These are phyloP conservation scores for Nicotiana benthamiana DNA, from an alignment of 257 asterid genomes.

Conservation along the genomic window DNA sequence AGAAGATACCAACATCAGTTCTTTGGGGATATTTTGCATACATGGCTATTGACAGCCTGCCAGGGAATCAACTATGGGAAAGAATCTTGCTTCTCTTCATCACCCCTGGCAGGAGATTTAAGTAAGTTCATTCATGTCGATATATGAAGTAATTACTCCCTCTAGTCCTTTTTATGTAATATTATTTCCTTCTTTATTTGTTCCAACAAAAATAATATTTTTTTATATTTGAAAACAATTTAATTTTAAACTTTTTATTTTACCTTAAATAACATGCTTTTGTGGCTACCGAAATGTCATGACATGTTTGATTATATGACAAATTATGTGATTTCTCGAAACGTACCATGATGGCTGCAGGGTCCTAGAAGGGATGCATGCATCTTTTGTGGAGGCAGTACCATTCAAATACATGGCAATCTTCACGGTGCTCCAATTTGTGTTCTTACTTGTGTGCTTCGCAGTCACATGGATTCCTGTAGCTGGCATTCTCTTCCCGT, in stretches of 20 bases:
- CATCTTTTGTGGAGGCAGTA: conserved; percentile 5
- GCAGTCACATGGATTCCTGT: conserved; percentile 6
- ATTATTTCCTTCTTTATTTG: too few species aligned
- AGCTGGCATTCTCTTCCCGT: conserved; percentile 3
- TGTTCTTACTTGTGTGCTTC: not conserved
- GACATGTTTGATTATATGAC: too few species aligned
- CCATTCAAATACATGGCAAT: not conserved
- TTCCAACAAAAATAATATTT: too few species aligned
- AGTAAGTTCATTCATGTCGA: not conserved
- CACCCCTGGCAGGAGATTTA: conserved; percentile 2
- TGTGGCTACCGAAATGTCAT: too few species aligned
- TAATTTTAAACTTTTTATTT: too few species aligned
- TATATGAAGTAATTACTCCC: too few species aligned
- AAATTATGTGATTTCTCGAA: too few species aligned
- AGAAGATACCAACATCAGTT: not conserved
- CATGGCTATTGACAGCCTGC: conserved; percentile 7
- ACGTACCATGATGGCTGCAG: not conserved
- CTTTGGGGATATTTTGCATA: not conserved
- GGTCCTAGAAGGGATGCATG: conserved; percentile 1
- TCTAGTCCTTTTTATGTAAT: too few species aligned
- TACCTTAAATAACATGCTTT: too few species aligned
- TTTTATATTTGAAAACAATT: too few species aligned
- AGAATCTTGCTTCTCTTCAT: not conserved
- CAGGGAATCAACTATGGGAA: conserved; percentile 10
- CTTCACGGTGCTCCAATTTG: not conserved